These are phyloP conservation scores for Fistulinella cinereoalba DNA, from an alignment of 1,284 basidiomycete genomes.

Conservation along the genomic window DNA sequence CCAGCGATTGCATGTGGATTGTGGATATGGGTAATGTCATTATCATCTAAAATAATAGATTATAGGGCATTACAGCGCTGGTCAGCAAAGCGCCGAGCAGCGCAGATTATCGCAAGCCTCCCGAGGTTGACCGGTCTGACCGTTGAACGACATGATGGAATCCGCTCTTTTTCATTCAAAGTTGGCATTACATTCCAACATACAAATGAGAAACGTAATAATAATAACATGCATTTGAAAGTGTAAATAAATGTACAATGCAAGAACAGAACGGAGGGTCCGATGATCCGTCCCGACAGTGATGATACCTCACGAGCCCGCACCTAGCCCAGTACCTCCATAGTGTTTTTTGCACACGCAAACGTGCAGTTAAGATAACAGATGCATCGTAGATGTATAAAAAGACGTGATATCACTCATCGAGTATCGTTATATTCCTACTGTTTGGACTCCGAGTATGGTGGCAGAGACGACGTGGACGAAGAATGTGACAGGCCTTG, in stretches of 20 bases:
- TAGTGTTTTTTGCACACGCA: constrained; percentile 1
- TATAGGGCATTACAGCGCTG: too few relatives aligned
- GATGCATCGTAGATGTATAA: constrained; percentile 19
- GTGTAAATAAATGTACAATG: not conserved
- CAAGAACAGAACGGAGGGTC: not conserved
- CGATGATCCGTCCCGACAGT: too few relatives aligned
- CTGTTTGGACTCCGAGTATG: constrained; percentile 30
- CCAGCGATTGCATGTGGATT: too few relatives aligned
- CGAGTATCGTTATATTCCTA: constrained; percentile 8
- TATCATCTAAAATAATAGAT: too few relatives aligned
- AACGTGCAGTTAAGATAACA: constrained; percentile 20
- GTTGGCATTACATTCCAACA: too few relatives aligned
- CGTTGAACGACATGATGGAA: too few relatives aligned
- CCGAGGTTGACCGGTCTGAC: too few relatives aligned
- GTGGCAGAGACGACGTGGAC: constrained; percentile 32
- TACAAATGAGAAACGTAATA: not conserved
- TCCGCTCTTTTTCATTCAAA: too few relatives aligned
- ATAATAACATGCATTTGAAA: not conserved
- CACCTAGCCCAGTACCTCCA: not conserved
- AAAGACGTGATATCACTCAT: constrained; percentile 5
- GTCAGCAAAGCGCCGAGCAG: too few relatives aligned
- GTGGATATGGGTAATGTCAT: too few relatives aligned
- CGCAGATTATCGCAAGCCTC: too few relatives aligned
- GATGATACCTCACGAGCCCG: not conserved
- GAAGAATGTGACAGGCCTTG: constrained; percentile 26